phyloP scores from a whole-genome alignment of 805 yeast genomes.

The Torulaspora microellipsoides region DNA sequence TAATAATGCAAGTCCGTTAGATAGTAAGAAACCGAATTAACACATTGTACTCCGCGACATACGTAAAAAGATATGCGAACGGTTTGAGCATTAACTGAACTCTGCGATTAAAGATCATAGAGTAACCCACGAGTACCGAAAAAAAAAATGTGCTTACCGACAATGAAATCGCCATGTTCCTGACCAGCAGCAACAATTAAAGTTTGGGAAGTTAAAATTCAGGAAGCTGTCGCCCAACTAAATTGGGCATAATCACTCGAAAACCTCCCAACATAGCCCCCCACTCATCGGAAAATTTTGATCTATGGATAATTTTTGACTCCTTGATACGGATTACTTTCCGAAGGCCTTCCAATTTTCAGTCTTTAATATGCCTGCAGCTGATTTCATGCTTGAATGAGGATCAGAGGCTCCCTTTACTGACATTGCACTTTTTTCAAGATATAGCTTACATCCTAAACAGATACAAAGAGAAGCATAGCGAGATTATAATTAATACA shows the following conservation, averaged over 20 bases:
- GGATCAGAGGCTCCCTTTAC: too few species aligned
- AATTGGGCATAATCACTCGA: conserved; percentile 1
- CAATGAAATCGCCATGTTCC: conserved; percentile 62
- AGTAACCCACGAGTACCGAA: conserved; percentile 53
- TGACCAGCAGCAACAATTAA: conserved; percentile 62
- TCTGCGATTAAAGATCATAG: conserved; percentile 61
- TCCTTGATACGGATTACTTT: too few species aligned
- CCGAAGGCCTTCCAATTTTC: too few species aligned
- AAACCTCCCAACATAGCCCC: conserved; percentile 2
- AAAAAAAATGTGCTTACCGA: conserved; percentile 48
- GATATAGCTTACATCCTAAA: too few species aligned
- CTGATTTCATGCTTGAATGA: too few species aligned
- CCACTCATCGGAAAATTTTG: neutral
- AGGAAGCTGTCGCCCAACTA: conserved; percentile 18
- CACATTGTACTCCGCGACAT: too few species aligned
- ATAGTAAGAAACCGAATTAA: too few species aligned
- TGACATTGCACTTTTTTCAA: too few species aligned
- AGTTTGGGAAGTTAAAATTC: conserved; percentile 42
- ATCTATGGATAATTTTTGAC: too few species aligned
- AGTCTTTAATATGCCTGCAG: too few species aligned
- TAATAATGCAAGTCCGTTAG: conserved; percentile 52
- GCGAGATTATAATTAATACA: too few species aligned
- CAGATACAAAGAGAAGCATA: too few species aligned
- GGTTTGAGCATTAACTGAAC: conserved; percentile 20
- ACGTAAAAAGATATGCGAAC: conserved; percentile 32